These are phyloP conservation scores for Pluteus cervinus DNA, from an alignment of 768 basidiomycete species.

Conservation along the genomic window DNA sequence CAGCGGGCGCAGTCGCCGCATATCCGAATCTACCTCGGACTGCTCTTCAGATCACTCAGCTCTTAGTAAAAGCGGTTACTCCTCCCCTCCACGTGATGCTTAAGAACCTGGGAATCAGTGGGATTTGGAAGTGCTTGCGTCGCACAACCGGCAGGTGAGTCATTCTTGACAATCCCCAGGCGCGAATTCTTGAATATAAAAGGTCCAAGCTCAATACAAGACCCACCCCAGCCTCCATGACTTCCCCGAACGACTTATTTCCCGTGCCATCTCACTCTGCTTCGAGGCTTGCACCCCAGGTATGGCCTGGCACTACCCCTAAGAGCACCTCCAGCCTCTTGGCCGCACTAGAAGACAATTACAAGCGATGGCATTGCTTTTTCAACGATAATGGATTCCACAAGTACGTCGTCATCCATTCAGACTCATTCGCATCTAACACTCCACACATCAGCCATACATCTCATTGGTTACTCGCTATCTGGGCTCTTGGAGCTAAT, in stretches of 20 bases:
- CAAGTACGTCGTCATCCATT: slow-evolving; percentile 30
- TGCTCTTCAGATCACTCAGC: too few relatives aligned
- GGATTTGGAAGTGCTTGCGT: too few relatives aligned
- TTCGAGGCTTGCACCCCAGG: slow-evolving; percentile 19
- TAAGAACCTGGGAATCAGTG: too few relatives aligned
- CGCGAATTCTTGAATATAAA: too few relatives aligned
- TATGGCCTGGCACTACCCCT: slow-evolving; percentile 17
- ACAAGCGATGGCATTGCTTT: slow-evolving; percentile 42
- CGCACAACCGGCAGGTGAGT: too few relatives aligned
- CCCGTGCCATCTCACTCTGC: slow-evolving; percentile 24
- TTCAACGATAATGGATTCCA: slow-evolving; percentile 40
- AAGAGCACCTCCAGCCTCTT: slow-evolving; percentile 21
- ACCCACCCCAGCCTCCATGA: too few relatives aligned
- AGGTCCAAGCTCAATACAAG: too few relatives aligned
- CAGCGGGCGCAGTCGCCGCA: too few relatives aligned
- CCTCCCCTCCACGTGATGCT: too few relatives aligned
- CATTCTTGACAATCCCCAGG: too few relatives aligned
- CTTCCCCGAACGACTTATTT: slow-evolving; percentile 25
- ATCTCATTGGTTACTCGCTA: slow-evolving; percentile 18
- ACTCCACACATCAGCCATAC: slow-evolving; percentile 18
- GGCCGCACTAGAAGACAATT: slow-evolving; percentile 39
- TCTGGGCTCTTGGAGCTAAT: slow-evolving; percentile 24
- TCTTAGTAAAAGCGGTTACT: too few relatives aligned
- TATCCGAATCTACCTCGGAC: too few relatives aligned
- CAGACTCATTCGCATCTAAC: neutral